Base-by-base conservation (phyloP, 2,329 filamentous ascomycete species). In the Penicillium sp. region DNA sequence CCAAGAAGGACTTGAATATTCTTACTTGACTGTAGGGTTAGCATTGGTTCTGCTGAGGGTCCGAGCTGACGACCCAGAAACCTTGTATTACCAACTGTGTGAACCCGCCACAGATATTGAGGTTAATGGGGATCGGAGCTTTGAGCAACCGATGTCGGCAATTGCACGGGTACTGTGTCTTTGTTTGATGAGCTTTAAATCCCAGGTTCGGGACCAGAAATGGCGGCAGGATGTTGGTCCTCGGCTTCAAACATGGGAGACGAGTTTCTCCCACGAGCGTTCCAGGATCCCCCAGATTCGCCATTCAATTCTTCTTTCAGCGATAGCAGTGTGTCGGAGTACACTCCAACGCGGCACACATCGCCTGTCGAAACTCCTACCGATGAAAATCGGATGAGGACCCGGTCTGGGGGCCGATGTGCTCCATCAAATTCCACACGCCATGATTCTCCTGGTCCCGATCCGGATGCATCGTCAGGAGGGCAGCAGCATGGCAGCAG, bases 1-100 rank as follows among this genome's bases (percentile, higher is more conserved):
- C 38, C 39, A 66, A 48, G 60, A 67, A 49, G 63, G 66, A 2
- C 58, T 67, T 11, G 60, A 63, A 45, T 65, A 64, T 45, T 67
- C 64, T 10, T 66, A 62, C 55, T 18, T 71, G 38, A 63, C 63
- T 1, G 66, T 56, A 44, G 62, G 65, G 2, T 18, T 67, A 5
- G 55, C 55, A 4, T 31, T 54, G 9, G 59, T 70, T 4, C 56
- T 60, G 14, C 24, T 44, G 10, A 24, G 41, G 27, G 11, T 44
- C 13, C 44, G 11, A 4, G 3, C 11, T 4, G 34, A 36, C 1
- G 34, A 36, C 5, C 34, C 34, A n/a, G 14, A 4, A 4, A 36
- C 34, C 4, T 6, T 36, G 13, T n/a, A n/a, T 36, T 36, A 36
- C 34, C n/a, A n/a, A 4, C 34, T 36, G 6, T 36, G 34, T n/a